Base-by-base conservation (phyloP, 75 land plant genomes). In the Selaginella moellendorffii region DNA sequence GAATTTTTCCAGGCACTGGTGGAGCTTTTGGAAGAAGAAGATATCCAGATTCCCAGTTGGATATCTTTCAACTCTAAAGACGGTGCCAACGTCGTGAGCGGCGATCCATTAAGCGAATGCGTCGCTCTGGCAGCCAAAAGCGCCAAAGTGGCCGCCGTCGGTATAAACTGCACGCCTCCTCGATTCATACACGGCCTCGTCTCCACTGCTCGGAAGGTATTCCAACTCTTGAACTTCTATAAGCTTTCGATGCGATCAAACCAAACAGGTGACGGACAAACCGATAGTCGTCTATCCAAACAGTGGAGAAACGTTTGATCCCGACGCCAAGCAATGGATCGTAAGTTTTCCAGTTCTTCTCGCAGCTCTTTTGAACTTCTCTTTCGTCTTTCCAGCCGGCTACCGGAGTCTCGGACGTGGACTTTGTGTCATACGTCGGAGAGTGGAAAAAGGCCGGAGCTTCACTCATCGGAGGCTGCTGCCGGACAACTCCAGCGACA, bases 111-210 rank as follows among this genome's bases (percentile, higher is more conserved):
- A 31, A 27, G 36, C 31, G 87, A 89, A 54, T 93, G 98, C 75
- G 85, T 66, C 20, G 31, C 73, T 1, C 66, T 93, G 70, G 96
- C 81, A 42, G 96, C 83, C 24, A 71, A 77, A 14, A 85, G 87
- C 69, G 64, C 68, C 28, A 73, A 80, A 42, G 80, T 85, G 54
- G 78, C 82, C 61, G 90, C 90, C 52, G 83, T 93, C 29, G 98
- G 98, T 46, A 83, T 93, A 64, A 92, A 92, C 63, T 92, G 95
- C 67, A 92, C 95, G 0, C 87, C 95, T 64, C 95, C 97, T 24
- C 81, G 90, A 63, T 88, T 85, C 62, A 83, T 88, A 56, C 81
- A 76, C 63, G 85, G 73, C 8, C 64, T 89, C 30, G 82, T 93
- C 60, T 59, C 72, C 23, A 68, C 82, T 2, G 75, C 81, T 24